These are phyloP conservation scores for Dendrothele bispora DNA, from an alignment of 768 basidiomycete genomes.

Conservation along the genomic window DNA sequence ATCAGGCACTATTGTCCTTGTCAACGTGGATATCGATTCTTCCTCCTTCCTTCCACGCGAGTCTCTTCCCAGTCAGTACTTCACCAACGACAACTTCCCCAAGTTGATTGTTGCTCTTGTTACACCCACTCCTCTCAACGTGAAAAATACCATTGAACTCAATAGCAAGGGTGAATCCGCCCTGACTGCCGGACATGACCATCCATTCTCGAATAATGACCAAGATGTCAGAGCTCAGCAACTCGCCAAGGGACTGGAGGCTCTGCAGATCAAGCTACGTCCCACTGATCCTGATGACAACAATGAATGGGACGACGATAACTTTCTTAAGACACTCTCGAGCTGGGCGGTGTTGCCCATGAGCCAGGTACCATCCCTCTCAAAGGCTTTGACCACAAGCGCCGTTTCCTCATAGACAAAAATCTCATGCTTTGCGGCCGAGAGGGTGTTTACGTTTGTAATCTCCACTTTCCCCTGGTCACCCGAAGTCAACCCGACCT, in stretches of 20 bases:
- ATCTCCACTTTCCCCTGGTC: conserved; percentile 26
- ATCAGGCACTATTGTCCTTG: conserved; percentile 11
- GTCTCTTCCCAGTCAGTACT: not conserved
- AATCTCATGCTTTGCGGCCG: conserved; percentile 15
- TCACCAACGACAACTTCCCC: not conserved
- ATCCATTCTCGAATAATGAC: not conserved
- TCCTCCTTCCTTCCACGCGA: conserved; percentile 24
- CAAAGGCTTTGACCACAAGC: not conserved
- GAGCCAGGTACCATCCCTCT: conserved; percentile 25
- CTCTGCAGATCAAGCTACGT: conserved; percentile 5
- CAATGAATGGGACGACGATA: conserved; percentile 1
- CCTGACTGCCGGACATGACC: conserved; percentile 5
- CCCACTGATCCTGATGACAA: not conserved
- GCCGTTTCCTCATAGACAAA: conserved; percentile 5
- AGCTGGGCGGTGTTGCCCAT: conserved; percentile 24
- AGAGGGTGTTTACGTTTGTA: conserved; percentile 21
- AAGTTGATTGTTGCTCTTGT: not conserved
- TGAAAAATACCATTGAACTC: conserved; percentile 15
- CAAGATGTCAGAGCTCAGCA: conserved; percentile 7
- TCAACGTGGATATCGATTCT: conserved; percentile 22
- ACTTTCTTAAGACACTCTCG: conserved; percentile 13
- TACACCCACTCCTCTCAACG: conserved; percentile 1
- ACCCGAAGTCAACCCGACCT: conserved; percentile 23
- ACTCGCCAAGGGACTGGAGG: conserved; percentile 4
- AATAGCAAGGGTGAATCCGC: conserved; percentile 12